Percentiles rank a stretch among this genome's conserved stretches.
Evolutionary conservation across 208 protist species (phyloP).

Genomic region (Crithidia sp.): DNA sequence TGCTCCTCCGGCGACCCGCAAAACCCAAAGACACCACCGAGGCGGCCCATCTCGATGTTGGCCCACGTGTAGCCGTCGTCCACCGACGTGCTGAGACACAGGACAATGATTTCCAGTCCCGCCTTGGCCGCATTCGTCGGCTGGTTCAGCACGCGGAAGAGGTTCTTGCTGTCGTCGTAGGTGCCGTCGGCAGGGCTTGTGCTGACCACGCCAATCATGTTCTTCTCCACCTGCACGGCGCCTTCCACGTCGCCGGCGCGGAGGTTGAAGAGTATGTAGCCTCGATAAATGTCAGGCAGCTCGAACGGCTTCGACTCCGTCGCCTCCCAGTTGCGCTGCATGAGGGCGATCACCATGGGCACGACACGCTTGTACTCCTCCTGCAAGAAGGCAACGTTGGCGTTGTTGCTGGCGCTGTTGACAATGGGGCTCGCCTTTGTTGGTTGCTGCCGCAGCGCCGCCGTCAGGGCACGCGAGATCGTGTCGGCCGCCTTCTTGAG

Average conservation of each 20-base stretch:
- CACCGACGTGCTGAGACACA: slow-evolving; percentile 53
- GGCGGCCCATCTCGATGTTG: slow-evolving; percentile 57
- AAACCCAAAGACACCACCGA: slow-evolving; percentile 69
- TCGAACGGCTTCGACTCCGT: slow-evolving; percentile 43
- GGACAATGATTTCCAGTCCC: slow-evolving; percentile 73
- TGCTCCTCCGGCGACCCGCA: slow-evolving; percentile 57
- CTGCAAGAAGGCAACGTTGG: slow-evolving; percentile 14
- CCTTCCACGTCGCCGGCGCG: slow-evolving; percentile 45
- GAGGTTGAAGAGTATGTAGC: slow-evolving; percentile 49
- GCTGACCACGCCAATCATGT: slow-evolving; percentile 47
- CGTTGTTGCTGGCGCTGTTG: slow-evolving; percentile 5
- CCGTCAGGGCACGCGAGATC: slow-evolving; percentile 13
- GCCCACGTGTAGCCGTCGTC: slow-evolving; percentile 66
- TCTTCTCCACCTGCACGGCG: slow-evolving; percentile 51
- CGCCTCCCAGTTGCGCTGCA: slow-evolving; percentile 58
- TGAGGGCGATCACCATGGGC: slow-evolving; percentile 28
- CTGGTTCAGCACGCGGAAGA: slow-evolving; percentile 73
- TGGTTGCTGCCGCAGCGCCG: slow-evolving; percentile 8
- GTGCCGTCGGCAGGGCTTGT: slow-evolving; percentile 30
- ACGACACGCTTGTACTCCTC: slow-evolving; percentile 37
- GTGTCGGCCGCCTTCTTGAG: slow-evolving; percentile 44
- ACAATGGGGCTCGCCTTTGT: slow-evolving; percentile 6
- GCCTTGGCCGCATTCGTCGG: slow-evolving; percentile 75
- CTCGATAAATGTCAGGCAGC: slow-evolving; percentile 71
- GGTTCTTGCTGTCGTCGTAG: slow-evolving; percentile 54